These are phyloP conservation scores for Hypoxylon perforatum DNA, from an alignment of 495 filamentous ascomycete species.

Conservation along the genomic window DNA sequence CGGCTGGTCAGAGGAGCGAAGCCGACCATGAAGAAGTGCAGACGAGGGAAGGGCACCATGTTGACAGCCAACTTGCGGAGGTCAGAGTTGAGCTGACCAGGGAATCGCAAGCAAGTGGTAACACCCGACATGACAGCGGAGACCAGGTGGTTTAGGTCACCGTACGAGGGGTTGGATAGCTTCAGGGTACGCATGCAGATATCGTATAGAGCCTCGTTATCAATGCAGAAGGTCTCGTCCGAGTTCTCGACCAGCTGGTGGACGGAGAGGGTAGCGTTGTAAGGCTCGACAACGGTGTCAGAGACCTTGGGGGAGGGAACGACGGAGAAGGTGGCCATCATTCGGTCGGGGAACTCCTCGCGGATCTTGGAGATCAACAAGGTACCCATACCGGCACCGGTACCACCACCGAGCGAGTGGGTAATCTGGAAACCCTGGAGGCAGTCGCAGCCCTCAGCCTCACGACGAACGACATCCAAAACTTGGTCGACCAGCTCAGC, in stretches of 20 bases:
- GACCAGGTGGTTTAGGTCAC: conserved; percentile 99
- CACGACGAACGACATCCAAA: conserved; percentile 97
- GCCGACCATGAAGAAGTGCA: conserved; percentile 99
- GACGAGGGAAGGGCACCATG: conserved; percentile 99
- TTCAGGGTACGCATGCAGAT: conserved; percentile 99
- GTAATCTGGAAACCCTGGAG: conserved; percentile 99
- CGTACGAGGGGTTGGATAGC: conserved; percentile 97
- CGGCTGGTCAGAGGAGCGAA: conserved; percentile 99
- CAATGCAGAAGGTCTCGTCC: conserved; percentile 99
- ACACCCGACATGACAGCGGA: conserved; percentile 99
- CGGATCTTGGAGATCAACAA: conserved; percentile 99
- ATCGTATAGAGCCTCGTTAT: conserved; percentile 99
- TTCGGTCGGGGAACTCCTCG: conserved; percentile 99
- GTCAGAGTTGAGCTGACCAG: conserved; percentile 99
- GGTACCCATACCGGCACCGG: conserved; percentile 99
- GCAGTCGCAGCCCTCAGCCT: conserved; percentile 99
- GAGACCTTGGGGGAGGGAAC: conserved; percentile 99
- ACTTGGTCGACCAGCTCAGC: conserved; percentile 99
- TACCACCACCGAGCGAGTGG: conserved; percentile 99
- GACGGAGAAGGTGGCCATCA: conserved; percentile 99
- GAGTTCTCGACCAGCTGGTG: conserved; percentile 99
- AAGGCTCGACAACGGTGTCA: conserved; percentile 99
- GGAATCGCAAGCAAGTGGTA: conserved; percentile 98
- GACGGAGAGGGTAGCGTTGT: conserved; percentile 99
- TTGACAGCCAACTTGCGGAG: conserved; percentile 99